phyloP scores from a whole-genome alignment of 371 early-diverging fungal genomes.

The Mucor mucedo region DNA sequence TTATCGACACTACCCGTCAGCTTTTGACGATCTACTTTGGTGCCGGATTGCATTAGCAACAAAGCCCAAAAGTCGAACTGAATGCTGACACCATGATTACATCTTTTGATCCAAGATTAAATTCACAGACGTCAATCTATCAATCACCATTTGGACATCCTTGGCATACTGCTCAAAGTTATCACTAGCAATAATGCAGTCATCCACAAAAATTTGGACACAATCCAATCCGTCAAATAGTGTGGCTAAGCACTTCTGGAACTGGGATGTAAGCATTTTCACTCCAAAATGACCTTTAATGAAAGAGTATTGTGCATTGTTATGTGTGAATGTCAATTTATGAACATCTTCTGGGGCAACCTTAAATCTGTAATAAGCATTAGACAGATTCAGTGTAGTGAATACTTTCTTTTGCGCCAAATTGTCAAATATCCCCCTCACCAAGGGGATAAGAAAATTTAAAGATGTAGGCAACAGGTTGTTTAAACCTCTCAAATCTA shows the following conservation, averaged over 20 bases:
- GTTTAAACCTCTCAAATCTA: constrained; percentile 7
- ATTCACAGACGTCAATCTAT: constrained; percentile 11
- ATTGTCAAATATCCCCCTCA: constrained; percentile 16
- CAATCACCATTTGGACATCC: constrained; percentile 14
- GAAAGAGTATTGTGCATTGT: constrained; percentile 31
- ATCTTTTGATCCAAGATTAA: constrained; percentile 27
- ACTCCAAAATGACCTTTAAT: constrained; percentile 30
- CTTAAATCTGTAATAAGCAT: constrained; percentile 34
- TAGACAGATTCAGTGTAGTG: constrained; percentile 28
- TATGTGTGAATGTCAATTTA: constrained; percentile 18
- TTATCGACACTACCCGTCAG: constrained; percentile 15
- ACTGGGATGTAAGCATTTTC: constrained; percentile 29
- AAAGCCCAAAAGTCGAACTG: constrained; percentile 20
- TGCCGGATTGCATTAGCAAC: constrained; percentile 5
- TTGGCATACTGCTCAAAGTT: constrained; percentile 9
- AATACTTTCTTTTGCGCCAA: constrained; percentile 18
- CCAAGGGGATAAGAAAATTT: neutral
- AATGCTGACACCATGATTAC: constrained; percentile 4
- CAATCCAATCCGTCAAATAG: constrained; percentile 5
- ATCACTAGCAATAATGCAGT: neutral
- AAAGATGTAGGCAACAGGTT: constrained; percentile 1
- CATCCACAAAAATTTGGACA: constrained; percentile 8
- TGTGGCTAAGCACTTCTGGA: constrained; percentile 12
- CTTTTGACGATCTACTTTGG: constrained; percentile 14
- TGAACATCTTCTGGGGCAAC: constrained; percentile 26